These are phyloP conservation scores for Trypanosoma avium DNA, from an alignment of 208 protist genomes.

Conservation along the genomic window DNA sequence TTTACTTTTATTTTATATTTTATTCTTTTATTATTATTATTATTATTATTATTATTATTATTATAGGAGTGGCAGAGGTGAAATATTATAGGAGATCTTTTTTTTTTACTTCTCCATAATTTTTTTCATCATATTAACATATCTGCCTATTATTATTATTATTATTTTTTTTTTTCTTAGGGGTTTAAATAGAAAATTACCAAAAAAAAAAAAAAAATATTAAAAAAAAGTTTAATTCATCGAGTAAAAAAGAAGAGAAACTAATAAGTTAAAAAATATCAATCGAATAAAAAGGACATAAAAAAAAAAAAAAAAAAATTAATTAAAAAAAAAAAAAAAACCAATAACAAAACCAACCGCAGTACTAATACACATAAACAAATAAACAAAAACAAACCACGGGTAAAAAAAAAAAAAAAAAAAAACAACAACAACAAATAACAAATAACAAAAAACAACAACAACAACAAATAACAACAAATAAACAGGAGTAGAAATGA, in stretches of 20 bases:
- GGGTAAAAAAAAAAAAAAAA: too few species aligned
- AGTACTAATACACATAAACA: too few species aligned
- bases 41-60: conserved; percentile 1
- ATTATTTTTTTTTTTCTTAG: not conserved
- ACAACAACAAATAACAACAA: not conserved
- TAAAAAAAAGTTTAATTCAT: too few species aligned
- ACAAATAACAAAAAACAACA: not conserved
- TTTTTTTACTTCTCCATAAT: conserved; percentile 18
- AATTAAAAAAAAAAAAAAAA: too few species aligned
- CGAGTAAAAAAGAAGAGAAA: not conserved
- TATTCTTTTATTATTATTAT: conserved; percentile 4
- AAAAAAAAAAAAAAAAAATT: not conserved
- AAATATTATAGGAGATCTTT: too few species aligned
- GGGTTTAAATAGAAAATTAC: too few species aligned
- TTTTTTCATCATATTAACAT: conserved; percentile 19
- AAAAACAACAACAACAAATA: too few species aligned
- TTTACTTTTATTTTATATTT: conserved; percentile 11
- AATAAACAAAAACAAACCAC: too few species aligned
- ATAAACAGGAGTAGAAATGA: conserved; percentile 36
- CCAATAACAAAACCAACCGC: too few species aligned
- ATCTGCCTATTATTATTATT: not conserved
- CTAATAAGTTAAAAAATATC: not conserved
- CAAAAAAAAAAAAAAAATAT: too few species aligned
- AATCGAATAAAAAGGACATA: not conserved
- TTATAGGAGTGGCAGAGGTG: not conserved